Evolutionary conservation across 768 basidiomycete genomes (phyloP), one percentile per base, ranked within the genome.

Genomic region (Ramaria rubella): DNA sequence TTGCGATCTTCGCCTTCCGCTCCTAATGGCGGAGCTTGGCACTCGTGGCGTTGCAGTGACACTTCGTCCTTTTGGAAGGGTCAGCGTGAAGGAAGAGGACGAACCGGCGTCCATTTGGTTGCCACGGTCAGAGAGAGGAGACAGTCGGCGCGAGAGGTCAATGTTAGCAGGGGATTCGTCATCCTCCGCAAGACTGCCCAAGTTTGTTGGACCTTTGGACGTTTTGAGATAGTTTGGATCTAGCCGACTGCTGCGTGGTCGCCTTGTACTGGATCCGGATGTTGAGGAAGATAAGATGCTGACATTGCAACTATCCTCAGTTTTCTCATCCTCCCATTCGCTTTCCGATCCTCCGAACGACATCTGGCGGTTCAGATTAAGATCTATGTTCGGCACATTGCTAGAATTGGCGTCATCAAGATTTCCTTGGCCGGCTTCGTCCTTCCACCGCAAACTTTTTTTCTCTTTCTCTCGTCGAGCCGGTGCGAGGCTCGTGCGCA

Each of bases 301-400:
- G 58, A 83, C 57, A 61, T 75, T 81, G 62, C 87, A 65, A 65
- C 85, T 88, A 49, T 89, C 88, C 7, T 93, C 89, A 1, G 86
- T 88, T 71, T 81, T 87, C 65, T 91, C 89, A 65, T 92, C 89
- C 69, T 92, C 90, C 90, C 90, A 92, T 56, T 93, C 90, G 67
- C 86, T 90, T 62, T 91, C 89, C 5, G 87, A 89, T 5, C 82
- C 77, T 45, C 82, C 78, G 23, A 78, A 68, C 3, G 83, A 83
- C 24, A 36, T 54, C 15, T 43, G 52, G 21, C 31, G 42, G 55
- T 30, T 44, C 17, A 30, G 6, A 33, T 42, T 48, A 27, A 19
- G 21, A 17, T 56, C 52, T 23, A 34, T 24, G 31, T 21, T 29
- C 12, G 54, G 33, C 30, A 44, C 3, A n/a, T 12, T 36, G 29